Percentiles rank a stretch among this genome's conserved stretches.
Conservation (phyloP, 176 grass and related monocot species). For the Oryza longistaminata region DNA sequence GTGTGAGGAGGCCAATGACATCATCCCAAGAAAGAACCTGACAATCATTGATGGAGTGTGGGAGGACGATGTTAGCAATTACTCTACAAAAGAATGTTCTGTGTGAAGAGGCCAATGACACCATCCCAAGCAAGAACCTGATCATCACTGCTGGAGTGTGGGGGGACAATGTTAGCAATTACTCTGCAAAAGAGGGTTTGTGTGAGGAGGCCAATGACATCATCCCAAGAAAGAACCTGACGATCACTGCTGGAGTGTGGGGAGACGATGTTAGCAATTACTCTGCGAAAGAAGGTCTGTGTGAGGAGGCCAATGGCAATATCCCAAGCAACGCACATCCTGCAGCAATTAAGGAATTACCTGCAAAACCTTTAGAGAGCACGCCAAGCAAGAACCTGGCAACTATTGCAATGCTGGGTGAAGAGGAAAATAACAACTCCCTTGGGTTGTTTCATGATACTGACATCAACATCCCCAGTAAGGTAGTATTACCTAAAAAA, state of each 20-base stretch:
- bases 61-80: too few species aligned
- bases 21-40: not conserved
- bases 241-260: not conserved
- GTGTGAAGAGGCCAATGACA: too few species aligned
- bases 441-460: not conserved
- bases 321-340: not conserved
- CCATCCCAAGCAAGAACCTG: too few species aligned
- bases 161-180: too few species aligned
- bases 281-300: not conserved
- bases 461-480: not conserved
- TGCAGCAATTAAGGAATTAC: not conserved
- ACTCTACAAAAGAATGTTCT: too few species aligned
- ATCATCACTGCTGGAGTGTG: too few species aligned
- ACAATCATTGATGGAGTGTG: too few species aligned
- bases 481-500: conserved; percentile 8
- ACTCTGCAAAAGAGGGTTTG: too few species aligned
- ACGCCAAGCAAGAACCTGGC: not conserved
- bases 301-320: not conserved
- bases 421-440: not conserved
- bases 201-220: too few species aligned
- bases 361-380: not conserved
- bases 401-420: not conserved
- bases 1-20: not conserved
- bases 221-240: too few species aligned
- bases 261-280: not conserved